Conservation (phyloP, 2,329 filamentous ascomycete genomes). For the Ceratocystis albifundus region DNA sequence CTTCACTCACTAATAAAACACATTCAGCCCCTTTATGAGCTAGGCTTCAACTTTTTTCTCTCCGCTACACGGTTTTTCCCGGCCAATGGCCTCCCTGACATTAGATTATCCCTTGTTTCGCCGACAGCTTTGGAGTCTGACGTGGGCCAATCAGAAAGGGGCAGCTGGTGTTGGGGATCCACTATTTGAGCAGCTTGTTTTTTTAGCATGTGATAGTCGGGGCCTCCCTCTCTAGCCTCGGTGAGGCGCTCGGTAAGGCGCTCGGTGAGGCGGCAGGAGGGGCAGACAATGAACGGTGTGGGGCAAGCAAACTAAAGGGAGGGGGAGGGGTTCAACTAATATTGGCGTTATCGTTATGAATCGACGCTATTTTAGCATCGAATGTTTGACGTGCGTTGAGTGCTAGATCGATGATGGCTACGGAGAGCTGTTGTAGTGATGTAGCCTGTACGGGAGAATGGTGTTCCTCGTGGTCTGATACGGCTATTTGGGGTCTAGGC, state of each 20-base stretch:
- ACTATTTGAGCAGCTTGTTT: constrained; percentile 10
- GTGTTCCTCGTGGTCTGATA: too few relatives aligned
- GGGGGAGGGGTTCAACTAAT: too few relatives aligned
- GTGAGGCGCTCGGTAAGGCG: not conserved
- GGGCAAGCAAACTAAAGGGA: too few relatives aligned
- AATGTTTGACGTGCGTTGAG: too few relatives aligned
- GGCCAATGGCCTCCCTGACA: not conserved
- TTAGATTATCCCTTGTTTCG: constrained; percentile 9
- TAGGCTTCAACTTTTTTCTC: not conserved
- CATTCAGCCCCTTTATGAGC: not conserved
- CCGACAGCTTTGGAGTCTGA: not conserved
- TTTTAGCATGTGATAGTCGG: constrained; percentile 11
- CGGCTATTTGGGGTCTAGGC: too few relatives aligned
- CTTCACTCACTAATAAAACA: not conserved
- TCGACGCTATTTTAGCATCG: too few relatives aligned
- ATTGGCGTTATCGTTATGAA: too few relatives aligned
- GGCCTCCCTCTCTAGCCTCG: constrained; percentile 4
- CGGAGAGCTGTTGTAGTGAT: not conserved
- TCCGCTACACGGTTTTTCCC: not conserved
- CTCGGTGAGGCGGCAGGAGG: not conserved
- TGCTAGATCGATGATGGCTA: too few relatives aligned
- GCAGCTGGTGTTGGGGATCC: not conserved
- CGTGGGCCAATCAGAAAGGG: not conserved
- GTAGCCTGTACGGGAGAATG: too few relatives aligned
- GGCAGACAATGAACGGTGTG: not conserved